Evolutionary conservation across 768 basidiomycete genomes (phyloP).

Genomic region (Mycena indigotica): DNA sequence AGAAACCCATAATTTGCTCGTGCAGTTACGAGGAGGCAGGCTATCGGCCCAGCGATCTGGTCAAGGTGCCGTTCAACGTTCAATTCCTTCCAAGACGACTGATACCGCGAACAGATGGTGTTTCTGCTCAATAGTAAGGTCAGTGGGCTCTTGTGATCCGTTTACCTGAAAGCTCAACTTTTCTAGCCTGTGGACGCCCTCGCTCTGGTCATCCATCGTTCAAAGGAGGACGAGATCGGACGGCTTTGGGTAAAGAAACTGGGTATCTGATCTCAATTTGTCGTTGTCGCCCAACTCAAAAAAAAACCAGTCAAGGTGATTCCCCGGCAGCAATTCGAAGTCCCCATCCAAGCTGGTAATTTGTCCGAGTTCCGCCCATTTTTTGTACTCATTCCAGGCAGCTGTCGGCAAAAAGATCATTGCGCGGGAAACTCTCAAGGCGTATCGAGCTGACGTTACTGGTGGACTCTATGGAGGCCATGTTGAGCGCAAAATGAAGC

Average conservation of each 20-base stretch:
- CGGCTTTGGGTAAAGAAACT: conserved; percentile 90
- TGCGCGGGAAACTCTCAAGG: conserved; percentile 85
- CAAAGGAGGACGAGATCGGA: conserved; percentile 72
- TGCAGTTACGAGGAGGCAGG: conserved; percentile 92
- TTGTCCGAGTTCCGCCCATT: no score
- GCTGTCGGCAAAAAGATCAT: conserved; percentile 84
- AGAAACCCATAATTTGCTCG: conserved; percentile 2
- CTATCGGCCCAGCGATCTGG: conserved; percentile 77
- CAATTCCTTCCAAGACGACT: no score
- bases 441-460: conserved; percentile 88
- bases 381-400: no score
- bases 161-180: neutral
- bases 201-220: conserved; percentile 87
- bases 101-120: no score
- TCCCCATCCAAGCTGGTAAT: conserved; percentile 96
- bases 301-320: conserved; percentile 89
- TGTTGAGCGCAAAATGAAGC: conserved; percentile 81
- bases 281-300: no score
- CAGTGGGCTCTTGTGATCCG: neutral
- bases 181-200: conserved; percentile 90
- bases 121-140: conserved; percentile 72
- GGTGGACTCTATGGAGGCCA: conserved; percentile 89
- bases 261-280: no score
- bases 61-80: conserved; percentile 83
- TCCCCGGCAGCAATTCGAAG: conserved; percentile 89